Conservation (phyloP, 2,329 filamentous ascomycete species). For the Esteya vermicola region DNA sequence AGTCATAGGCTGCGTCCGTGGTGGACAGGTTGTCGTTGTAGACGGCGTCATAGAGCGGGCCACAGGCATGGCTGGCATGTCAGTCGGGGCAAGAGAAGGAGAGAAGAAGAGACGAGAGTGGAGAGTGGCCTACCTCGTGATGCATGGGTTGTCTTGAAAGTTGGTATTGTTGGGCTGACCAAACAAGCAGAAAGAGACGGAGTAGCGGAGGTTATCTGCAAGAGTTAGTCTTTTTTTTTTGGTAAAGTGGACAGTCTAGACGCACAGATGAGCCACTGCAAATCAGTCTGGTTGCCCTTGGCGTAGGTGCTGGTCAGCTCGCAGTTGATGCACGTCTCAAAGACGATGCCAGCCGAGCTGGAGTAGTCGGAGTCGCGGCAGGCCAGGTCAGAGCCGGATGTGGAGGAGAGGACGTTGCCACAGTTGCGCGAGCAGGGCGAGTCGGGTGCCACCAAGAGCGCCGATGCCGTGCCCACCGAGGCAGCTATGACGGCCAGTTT, state of each 20-base stretch:
- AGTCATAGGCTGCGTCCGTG: slow-evolving; percentile 32
- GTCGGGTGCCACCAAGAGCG: slow-evolving; percentile 27
- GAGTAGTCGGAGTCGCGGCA: slow-evolving; percentile 28
- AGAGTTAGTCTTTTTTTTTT: neutral
- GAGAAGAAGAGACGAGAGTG: neutral
- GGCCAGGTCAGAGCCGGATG: slow-evolving; percentile 30
- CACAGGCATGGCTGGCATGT: slow-evolving; percentile 34
- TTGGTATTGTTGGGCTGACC: slow-evolving; percentile 28
- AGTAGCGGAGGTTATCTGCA: slow-evolving; percentile 43
- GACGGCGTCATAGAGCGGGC: slow-evolving; percentile 29
- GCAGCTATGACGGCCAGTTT: slow-evolving; percentile 10
- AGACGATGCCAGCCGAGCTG: slow-evolving; percentile 29
- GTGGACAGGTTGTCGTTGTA: slow-evolving; percentile 34
- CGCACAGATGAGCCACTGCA: slow-evolving; percentile 41
- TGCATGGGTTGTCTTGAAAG: slow-evolving; percentile 29
- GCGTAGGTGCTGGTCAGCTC: slow-evolving; percentile 33
- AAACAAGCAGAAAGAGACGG: slow-evolving; percentile 40
- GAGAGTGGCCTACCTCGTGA: slow-evolving; percentile 30
- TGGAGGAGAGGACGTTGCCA: slow-evolving; percentile 36
- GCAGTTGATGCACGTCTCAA: slow-evolving; percentile 36
- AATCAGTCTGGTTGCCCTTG: slow-evolving; percentile 29
- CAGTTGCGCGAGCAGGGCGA: slow-evolving; percentile 37
- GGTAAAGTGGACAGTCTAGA: too few species aligned
- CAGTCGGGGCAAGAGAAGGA: neutral
- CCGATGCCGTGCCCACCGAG: slow-evolving; percentile 11